A percentile compares a stretch with the other conserved stretches of the same genome.
Conservation (phyloP, 1,284 basidiomycete species). For the Apiotrichum akiyoshidainum region DNA sequence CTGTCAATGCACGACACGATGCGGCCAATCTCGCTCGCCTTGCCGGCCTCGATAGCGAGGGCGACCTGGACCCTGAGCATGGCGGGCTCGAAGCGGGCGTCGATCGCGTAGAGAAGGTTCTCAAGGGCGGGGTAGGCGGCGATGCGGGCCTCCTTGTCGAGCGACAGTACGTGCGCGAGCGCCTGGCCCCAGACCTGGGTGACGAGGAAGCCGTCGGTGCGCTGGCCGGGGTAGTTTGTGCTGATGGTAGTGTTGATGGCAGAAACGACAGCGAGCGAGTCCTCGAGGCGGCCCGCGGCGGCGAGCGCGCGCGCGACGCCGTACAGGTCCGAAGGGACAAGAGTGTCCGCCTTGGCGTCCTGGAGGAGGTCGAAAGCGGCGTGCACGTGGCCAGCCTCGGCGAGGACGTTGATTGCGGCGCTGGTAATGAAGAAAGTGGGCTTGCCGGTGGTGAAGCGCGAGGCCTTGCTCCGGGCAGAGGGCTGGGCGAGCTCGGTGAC, state of each 20-base stretch:
- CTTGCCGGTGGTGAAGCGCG: no score
- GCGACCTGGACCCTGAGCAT: slow-evolving; percentile 13
- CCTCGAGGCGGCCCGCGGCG: slow-evolving; percentile 53
- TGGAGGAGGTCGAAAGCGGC: slow-evolving; percentile 71
- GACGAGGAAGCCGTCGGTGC: not conserved
- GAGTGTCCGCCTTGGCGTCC: not conserved
- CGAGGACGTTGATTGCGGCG: slow-evolving; percentile 66
- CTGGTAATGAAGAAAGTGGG: slow-evolving; percentile 30
- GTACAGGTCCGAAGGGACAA: not conserved
- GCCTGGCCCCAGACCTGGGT: not conserved
- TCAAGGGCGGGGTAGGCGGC: slow-evolving; percentile 9
- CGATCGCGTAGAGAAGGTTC: slow-evolving; percentile 18
- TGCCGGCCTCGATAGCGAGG: slow-evolving; percentile 14
- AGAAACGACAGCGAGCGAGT: slow-evolving; percentile 29
- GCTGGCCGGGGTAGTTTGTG: not conserved
- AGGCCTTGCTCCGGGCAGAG: no score
- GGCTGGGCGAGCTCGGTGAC: slow-evolving; percentile 55
- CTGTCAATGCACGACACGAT: slow-evolving; percentile 6
- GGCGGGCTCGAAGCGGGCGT: slow-evolving; percentile 6
- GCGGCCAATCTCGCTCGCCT: slow-evolving; percentile 11
- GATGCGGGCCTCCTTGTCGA: slow-evolving; percentile 54
- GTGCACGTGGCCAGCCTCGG: slow-evolving; percentile 59
- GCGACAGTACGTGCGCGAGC: slow-evolving; percentile 55
- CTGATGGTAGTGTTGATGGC: not conserved
- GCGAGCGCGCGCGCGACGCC: slow-evolving; percentile 56